A percentile compares a stretch with the other conserved stretches of the same genome.
Conservation (phyloP, 75 land plant genomes). For the Picea sitchensis region DNA sequence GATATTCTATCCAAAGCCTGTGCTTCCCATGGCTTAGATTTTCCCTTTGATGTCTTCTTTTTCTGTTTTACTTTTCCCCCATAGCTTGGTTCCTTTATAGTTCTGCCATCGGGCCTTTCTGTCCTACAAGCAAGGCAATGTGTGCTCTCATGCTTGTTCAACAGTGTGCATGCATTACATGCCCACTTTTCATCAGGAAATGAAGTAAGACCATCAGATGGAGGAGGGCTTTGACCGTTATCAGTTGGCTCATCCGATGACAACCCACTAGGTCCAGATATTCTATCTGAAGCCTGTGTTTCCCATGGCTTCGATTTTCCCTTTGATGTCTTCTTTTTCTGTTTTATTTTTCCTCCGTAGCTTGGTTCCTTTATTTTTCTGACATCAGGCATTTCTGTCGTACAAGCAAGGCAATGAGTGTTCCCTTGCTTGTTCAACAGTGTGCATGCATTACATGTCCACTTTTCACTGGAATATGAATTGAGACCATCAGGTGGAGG, state of each 20-base stretch:
- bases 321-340: background rate
- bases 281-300: background rate
- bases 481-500: background rate
- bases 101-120: background rate
- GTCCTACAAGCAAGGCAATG: constrained; percentile 29
- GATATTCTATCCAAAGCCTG: background rate
- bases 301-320: background rate
- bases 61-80: constrained; percentile 11
- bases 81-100: constrained; percentile 2
- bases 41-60: background rate
- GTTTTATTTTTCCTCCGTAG: constrained; percentile 13
- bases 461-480: constrained; percentile 12
- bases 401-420: constrained; percentile 11
- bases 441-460: constrained; percentile 39
- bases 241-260: background rate
- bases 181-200: constrained; percentile 19
- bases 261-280: constrained; percentile 5
- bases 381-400: background rate
- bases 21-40: background rate
- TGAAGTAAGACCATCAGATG: constrained; percentile 11
- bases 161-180: constrained; percentile 29
- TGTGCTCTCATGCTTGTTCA: constrained; percentile 15
- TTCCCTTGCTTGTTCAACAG: constrained; percentile 16
- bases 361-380: background rate
- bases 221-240: constrained; percentile 46